Conservation (phyloP, 768 basidiomycete species). For the Termitomyces sp. region DNA sequence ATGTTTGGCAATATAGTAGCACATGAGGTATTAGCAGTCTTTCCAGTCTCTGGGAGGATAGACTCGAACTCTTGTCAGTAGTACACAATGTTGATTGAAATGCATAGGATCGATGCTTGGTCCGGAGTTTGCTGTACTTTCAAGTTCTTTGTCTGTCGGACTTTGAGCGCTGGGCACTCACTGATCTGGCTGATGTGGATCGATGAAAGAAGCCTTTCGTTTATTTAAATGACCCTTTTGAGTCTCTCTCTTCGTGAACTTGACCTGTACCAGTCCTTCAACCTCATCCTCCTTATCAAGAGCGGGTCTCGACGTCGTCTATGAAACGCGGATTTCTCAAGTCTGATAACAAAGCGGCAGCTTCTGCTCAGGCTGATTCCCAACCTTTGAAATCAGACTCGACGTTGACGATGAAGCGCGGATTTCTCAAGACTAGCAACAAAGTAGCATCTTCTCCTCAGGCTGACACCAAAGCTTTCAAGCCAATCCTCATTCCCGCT, state of each 20-base stretch:
- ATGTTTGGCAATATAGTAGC: not conserved
- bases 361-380: not conserved
- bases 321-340: conserved; percentile 10
- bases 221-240: not conserved
- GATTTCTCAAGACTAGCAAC: not conserved
- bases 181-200: not conserved
- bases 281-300: not conserved
- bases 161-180: not conserved
- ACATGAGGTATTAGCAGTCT: not conserved
- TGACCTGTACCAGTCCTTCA: not conserved
- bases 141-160: not conserved
- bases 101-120: not conserved
- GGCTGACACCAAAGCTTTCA: not conserved
- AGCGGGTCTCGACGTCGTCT: not conserved
- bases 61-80: not conserved
- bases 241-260: too few relatives aligned
- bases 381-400: too few relatives aligned
- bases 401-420: not conserved
- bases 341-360: not conserved
- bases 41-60: not conserved
- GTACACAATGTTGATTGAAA: not conserved
- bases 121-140: not conserved
- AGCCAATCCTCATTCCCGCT: not conserved
- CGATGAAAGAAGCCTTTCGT: not conserved
- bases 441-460: not conserved